Base-by-base conservation (phyloP, 2,329 filamentous ascomycete genomes). In the Apiospora arundinis region DNA sequence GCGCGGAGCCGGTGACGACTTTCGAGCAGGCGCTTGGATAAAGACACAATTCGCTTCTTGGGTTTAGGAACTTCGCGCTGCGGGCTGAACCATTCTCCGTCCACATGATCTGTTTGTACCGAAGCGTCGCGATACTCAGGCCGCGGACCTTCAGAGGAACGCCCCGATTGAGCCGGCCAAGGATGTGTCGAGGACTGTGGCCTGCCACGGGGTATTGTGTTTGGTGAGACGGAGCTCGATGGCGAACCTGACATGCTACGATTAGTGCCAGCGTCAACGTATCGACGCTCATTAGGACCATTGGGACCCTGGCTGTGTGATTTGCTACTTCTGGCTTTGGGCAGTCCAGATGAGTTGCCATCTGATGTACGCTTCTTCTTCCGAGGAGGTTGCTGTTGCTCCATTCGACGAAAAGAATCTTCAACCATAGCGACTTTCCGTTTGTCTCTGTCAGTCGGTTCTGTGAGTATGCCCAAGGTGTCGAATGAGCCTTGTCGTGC, bases 401-500 rank as follows among this genome's bases (percentile, higher is more conserved):
- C 90, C 86, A 90, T 89, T 28, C 86, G 89, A 70, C 89, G 85
- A 78, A 92, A 89, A 1, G 88, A 85, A 72, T 91, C 89, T 74
- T 92, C 90, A 0, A 91, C 85, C 86, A 90, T 90, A 25, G 89
- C 88, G 14, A 92, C 86, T 75, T 92, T 92, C 46, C 90, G 84
- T 80, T 92, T 92, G 73, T 92, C 90, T 42, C 90, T 86, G 74
- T 92, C 90, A 0, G 90, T 91, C 8, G 87, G 88, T 73, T 91
- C 90, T 0, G 89, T 91, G 71, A 91, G 81, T 75, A 91, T 90
- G 4, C 87, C 88, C 1, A 88, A 79, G 12, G 88, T 88, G 69
- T 91, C 86, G 71, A 89, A 87, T 0, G 89, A 88, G 37, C 90
- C 90, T 75, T 90, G 87, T 8, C 87, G 85, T 21, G 82, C 82